Conservation (phyloP, 768 basidiomycete species). For the Calvatia gigantea region DNA sequence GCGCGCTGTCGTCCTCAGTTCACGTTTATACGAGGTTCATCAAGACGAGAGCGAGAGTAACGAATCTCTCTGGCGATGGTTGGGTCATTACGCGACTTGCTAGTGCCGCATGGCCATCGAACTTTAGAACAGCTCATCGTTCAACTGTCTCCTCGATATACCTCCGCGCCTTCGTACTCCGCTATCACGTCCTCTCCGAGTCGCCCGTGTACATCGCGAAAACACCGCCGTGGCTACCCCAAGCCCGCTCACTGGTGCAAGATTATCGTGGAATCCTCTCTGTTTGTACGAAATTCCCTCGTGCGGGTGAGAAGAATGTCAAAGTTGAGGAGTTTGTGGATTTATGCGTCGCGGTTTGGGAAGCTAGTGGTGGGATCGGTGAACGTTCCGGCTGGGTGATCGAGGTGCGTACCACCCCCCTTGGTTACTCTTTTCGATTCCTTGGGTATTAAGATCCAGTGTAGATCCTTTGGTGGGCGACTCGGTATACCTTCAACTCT, state of each 20-base stretch:
- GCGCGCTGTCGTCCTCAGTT: constrained; percentile 67
- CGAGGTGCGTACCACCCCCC: constrained; percentile 51
- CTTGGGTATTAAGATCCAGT: neutral
- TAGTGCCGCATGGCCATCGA: constrained; percentile 71
- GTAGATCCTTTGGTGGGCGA: constrained; percentile 91
- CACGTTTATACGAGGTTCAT: constrained; percentile 40
- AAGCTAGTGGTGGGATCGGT: constrained; percentile 60
- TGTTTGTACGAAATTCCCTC: constrained; percentile 72
- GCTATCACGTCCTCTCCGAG: constrained; percentile 24
- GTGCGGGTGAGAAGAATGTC: constrained; percentile 73
- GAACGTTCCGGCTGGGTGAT: constrained; percentile 75
- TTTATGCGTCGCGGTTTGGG: constrained; percentile 78
- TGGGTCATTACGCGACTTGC: constrained; percentile 59
- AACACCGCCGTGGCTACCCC: constrained; percentile 57
- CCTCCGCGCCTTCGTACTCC: constrained; percentile 66
- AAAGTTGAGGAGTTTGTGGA: constrained; percentile 85
- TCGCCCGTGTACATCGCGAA: constrained; percentile 17
- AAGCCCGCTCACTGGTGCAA: constrained; percentile 62
- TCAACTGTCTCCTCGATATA: constrained; percentile 67
- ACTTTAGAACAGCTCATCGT: constrained; percentile 75
- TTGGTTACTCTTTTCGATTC: neutral
- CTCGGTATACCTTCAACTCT: constrained; percentile 91
- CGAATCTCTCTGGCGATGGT: constrained; percentile 56
- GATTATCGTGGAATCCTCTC: constrained; percentile 70
- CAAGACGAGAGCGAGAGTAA: constrained; percentile 24